These are phyloP conservation scores for Decorospora gaudefroyi DNA, from an alignment of 2,329 filamentous ascomycete genomes.

Conservation along the genomic window DNA sequence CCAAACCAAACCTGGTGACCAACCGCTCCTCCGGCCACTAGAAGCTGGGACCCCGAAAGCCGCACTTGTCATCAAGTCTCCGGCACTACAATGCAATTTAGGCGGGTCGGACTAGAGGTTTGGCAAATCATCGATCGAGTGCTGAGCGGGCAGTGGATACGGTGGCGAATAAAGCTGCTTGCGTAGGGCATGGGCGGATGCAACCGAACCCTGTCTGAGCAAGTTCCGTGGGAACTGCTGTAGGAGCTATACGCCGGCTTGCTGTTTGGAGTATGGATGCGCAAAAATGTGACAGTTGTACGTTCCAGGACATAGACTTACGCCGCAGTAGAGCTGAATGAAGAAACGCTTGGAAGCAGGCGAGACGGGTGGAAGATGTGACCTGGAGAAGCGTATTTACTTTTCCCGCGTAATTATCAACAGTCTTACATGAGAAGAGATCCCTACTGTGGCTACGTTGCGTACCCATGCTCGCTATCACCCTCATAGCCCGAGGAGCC, in stretches of 20 bases:
- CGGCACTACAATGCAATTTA: slow-evolving; percentile 9
- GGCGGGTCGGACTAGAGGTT: slow-evolving; percentile 6
- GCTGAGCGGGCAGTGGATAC: slow-evolving; percentile 8
- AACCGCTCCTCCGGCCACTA: slow-evolving; percentile 18
- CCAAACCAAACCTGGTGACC: slow-evolving; percentile 10
- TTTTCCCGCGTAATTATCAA: background rate
- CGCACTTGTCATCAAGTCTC: slow-evolving; percentile 18
- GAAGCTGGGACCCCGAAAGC: slow-evolving; percentile 23
- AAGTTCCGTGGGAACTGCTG: slow-evolving; percentile 30
- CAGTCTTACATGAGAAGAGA: background rate
- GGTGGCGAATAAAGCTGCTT: slow-evolving; percentile 15
- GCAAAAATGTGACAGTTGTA: no score
- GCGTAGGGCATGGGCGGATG: slow-evolving; percentile 12
- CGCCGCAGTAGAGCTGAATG: no score
- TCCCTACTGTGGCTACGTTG: background rate
- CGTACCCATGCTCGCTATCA: background rate
- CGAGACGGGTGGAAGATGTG: no score
- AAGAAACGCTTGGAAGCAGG: no score
- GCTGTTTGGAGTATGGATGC: slow-evolving; percentile 11
- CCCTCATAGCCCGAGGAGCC: background rate
- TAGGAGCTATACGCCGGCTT: slow-evolving; percentile 2
- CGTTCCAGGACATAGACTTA: no score
- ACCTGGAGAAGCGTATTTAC: background rate
- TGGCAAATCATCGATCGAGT: slow-evolving; percentile 11
- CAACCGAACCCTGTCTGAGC: slow-evolving; percentile 27